A percentile compares a stretch with the other conserved stretches of the same genome.
These are phyloP conservation scores for Ascoidea tarda DNA, from an alignment of 805 yeast species.

Conservation along the genomic window DNA sequence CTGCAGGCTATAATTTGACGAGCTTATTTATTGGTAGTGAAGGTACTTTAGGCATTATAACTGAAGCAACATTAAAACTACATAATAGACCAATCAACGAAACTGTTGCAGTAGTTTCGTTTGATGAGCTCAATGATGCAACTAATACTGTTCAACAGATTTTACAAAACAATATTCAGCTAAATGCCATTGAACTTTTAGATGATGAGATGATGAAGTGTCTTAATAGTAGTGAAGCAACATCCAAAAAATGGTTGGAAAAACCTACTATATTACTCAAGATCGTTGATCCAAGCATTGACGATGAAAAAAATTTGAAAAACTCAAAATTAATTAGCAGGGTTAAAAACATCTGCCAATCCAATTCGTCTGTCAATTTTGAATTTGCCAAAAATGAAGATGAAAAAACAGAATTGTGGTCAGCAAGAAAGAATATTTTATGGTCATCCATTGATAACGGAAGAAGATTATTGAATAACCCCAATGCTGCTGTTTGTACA, in stretches of 20 bases:
- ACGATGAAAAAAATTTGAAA: slow-evolving; percentile 20
- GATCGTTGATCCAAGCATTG: slow-evolving; percentile 36
- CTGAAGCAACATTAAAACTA: slow-evolving; percentile 61
- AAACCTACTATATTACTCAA: slow-evolving; percentile 52
- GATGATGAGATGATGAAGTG: slow-evolving; percentile 62
- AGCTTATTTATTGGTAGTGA: slow-evolving; percentile 67
- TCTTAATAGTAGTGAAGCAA: slow-evolving; percentile 40
- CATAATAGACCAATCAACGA: slow-evolving; percentile 54
- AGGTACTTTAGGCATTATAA: slow-evolving; percentile 68
- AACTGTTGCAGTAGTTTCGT: slow-evolving; percentile 54
- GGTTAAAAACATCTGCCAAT: slow-evolving; percentile 35
- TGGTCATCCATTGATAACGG: slow-evolving; percentile 64
- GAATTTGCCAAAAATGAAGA: slow-evolving; percentile 49
- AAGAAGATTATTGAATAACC: slow-evolving; percentile 23
- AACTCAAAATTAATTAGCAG: slow-evolving; percentile 19
- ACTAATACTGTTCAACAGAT: slow-evolving; percentile 53
- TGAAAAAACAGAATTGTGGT: slow-evolving; percentile 56
- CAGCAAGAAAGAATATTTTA: slow-evolving; percentile 58
- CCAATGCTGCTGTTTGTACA: slow-evolving; percentile 45
- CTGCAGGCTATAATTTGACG: slow-evolving; percentile 71
- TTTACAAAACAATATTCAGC: slow-evolving; percentile 31
- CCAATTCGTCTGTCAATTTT: slow-evolving; percentile 41
- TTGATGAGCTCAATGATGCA: slow-evolving; percentile 56
- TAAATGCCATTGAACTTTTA: slow-evolving; percentile 64
- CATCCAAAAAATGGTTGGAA: slow-evolving; percentile 38